Base-by-base conservation (phyloP, 2,329 filamentous ascomycete species). In the Penicillium sp. region DNA sequence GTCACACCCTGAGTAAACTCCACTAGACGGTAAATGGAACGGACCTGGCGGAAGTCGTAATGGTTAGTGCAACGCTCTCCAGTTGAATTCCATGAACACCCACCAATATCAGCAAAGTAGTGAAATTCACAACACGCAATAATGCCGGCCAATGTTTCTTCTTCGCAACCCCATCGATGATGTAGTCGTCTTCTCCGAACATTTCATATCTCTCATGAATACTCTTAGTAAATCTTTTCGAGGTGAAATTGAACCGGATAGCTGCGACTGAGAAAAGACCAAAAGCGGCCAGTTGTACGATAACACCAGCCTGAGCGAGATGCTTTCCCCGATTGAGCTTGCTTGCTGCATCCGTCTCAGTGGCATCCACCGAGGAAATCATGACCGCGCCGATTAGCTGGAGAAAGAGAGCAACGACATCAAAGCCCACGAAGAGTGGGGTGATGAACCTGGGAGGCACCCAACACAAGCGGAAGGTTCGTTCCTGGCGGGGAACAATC, bases 21-120 rank as follows among this genome's bases (percentile, higher is more conserved):
- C 10, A 84, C 69, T 3, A 83, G 73, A 53, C 83, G 80, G 61
- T 80, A 83, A 15, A 83, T 61, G 9, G 79, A 82, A 13, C 83
- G 76, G 8, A 81, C 68, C 67, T 73, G 15, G 26, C n/a, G 24
- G 24, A 4, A 40, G 17, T 9, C 42, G 26, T 55, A 64, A 58
- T 61, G 26, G 51, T 44, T 42, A 45, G 35, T 28, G 15, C 2
- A 33, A 4, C 37, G 15, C 15, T 40, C 4, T 24, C 13, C 19
- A 22, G 12, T 17, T 5, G 19, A 15, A n/a, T 40, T 22, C 7
- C 7, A 15, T 17, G 17, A 17, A 12, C 26, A 64, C 69, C 49
- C 58, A 76, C 73, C 56, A 76, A 57, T 56, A 78, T 77, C 55
- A 73, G 66, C 8, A 70, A 12, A 17, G 70, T 72, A 42, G 72